Percentiles rank a stretch among this genome's conserved stretches.
These are phyloP conservation scores for Rhipidocladum racemiflorum DNA, from an alignment of 176 grass and related monocot genomes.

Conservation along the genomic window DNA sequence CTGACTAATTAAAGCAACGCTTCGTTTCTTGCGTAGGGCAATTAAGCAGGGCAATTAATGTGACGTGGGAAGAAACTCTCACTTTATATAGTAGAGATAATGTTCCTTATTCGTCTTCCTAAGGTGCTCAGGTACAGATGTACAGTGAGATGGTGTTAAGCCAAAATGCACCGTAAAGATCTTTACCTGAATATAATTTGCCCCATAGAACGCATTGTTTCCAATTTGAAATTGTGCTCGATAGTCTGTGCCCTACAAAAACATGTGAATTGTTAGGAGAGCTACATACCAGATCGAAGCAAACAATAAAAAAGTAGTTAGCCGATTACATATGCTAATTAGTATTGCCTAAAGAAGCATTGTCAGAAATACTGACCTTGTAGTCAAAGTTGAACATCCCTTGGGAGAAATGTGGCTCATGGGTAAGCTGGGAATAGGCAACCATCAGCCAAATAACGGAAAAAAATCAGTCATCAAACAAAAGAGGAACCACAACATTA, in stretches of 20 bases:
- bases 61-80: too few species aligned
- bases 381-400: constrained; percentile 99
- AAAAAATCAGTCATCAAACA: not conserved
- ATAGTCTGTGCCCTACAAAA: constrained; percentile 77
- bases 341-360: not conserved
- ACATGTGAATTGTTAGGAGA: constrained; percentile 28
- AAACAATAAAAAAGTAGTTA: constrained; percentile 13
- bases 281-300: not conserved
- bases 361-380: constrained; percentile 54
- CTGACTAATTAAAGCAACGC: too few species aligned
- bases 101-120: not conserved
- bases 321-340: not conserved
- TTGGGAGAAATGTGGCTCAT: constrained; percentile 95
- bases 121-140: not conserved
- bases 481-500: not conserved
- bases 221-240: constrained; percentile 91
- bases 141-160: constrained; percentile 15
- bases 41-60: too few species aligned
- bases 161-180: not conserved
- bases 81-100: too few species aligned
- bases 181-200: constrained; percentile 94
- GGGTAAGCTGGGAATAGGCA: constrained; percentile 65
- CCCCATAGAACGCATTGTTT: constrained; percentile 98
- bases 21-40: too few species aligned
- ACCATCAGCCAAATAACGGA: constrained; percentile 6